A percentile compares a stretch with the other conserved stretches of the same genome.
phyloP scores from a whole-genome alignment of 805 yeast species.

The Pichia thaimueangensis region DNA sequence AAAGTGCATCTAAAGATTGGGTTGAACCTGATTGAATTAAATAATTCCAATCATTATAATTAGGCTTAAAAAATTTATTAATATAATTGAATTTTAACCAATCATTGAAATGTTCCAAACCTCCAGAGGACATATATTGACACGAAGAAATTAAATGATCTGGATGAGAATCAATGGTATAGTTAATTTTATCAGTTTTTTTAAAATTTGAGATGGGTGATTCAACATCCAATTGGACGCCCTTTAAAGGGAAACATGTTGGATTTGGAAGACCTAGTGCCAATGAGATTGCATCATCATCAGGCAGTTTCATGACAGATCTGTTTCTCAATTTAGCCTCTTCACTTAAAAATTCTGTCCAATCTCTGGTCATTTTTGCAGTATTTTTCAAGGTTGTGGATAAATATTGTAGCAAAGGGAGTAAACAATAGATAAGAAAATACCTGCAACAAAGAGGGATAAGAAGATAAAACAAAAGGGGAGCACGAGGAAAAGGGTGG shows the following conservation, averaged over 20 bases:
- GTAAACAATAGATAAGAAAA: no score
- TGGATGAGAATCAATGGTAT: constrained; percentile 15
- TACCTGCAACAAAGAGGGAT: no score
- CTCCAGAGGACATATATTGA: constrained; percentile 47
- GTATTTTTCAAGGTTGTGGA: no score
- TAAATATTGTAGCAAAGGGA: no score
- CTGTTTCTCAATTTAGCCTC: constrained; percentile 26
- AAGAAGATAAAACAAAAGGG: not conserved
- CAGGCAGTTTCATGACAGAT: constrained; percentile 25
- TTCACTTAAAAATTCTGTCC: not conserved
- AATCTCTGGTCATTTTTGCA: constrained; percentile 22
- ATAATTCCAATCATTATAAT: constrained; percentile 59
- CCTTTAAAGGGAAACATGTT: constrained; percentile 43
- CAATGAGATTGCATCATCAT: constrained; percentile 36
- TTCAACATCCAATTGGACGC: constrained; percentile 23
- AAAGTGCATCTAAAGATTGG: constrained; percentile 78
- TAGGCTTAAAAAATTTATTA: constrained; percentile 35
- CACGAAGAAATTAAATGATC: constrained; percentile 38
- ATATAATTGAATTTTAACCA: constrained; percentile 39
- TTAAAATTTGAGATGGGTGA: constrained; percentile 39
- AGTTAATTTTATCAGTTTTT: constrained; percentile 33
- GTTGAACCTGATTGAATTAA: constrained; percentile 79
- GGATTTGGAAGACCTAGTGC: constrained; percentile 56
- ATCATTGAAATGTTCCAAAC: constrained; percentile 36
- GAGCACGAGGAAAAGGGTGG: not conserved